Percentiles rank a stretch among this genome's conserved stretches.
Evolutionary conservation across 495 filamentous ascomycete species (phyloP).

Genomic region (Neurospora sp.): DNA sequence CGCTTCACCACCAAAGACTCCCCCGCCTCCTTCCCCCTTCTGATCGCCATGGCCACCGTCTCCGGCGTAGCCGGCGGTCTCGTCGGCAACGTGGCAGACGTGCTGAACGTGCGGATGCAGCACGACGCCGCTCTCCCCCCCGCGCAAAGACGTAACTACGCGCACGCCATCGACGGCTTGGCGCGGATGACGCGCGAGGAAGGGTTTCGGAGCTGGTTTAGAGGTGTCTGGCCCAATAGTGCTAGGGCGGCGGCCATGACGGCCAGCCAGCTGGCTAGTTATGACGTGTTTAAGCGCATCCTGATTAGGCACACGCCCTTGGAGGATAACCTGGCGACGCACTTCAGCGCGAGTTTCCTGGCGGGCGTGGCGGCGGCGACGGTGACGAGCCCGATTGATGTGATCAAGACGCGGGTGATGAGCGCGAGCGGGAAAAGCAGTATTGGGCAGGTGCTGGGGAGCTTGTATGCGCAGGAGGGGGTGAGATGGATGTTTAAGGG

Average conservation of each 20-base stretch:
- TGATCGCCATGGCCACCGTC: constrained; percentile 68
- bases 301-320: constrained; percentile 59
- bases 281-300: constrained; percentile 81
- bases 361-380: constrained; percentile 94
- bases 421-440: constrained; percentile 52
- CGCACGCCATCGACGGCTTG: constrained; percentile 77
- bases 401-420: constrained; percentile 97
- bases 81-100: constrained; percentile 87
- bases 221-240: constrained; percentile 87
- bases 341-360: constrained; percentile 77
- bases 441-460: constrained; percentile 47
- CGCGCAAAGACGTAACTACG: constrained; percentile 73
- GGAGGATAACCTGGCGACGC: constrained; percentile 67
- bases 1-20: constrained; percentile 33
- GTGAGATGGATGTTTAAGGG: constrained; percentile 87
- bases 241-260: constrained; percentile 91
- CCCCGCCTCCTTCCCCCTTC: constrained; percentile 53
- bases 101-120: constrained; percentile 98
- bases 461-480: constrained; percentile 70
- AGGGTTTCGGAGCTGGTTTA: constrained; percentile 60
- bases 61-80: constrained; percentile 87
- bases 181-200: constrained; percentile 75
- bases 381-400: constrained; percentile 88
- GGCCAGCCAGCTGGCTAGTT: constrained; percentile 76
- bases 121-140: constrained; percentile 75